Evolutionary conservation across 495 filamentous ascomycete species (phyloP), one percentile per base, ranked within the genome.

Genomic region (Neurospora sp.): DNA sequence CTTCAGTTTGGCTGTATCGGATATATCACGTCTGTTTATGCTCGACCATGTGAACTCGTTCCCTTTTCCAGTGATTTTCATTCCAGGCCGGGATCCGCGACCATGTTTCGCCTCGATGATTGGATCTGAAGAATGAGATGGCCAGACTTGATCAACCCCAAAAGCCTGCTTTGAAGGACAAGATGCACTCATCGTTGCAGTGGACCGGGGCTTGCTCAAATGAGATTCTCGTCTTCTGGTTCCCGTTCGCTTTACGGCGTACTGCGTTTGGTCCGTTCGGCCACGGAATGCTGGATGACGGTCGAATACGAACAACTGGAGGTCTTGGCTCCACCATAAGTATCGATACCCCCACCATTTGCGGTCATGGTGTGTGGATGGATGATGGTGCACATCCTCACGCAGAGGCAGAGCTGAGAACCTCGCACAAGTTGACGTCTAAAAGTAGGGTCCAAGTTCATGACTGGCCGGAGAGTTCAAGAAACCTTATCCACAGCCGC

Each of bases 301-400:
- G 68, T 72, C 69, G 69, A 76, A 78, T 78, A 78, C 76, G 76
- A 78, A 35, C 53, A 61, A 61, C 27, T 53, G 46, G 2, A 61
- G 16, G 53, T 9, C 22, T 61, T 31, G 53, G 53, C 53, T 3
- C 31, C 31, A 35, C 31, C 31, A 35, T 35, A 27, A 27, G 27
- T 27, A 35, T 35, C 31, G 31, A 35, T 35, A 35, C 3, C 31
- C 31, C 53, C 53, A 31, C 53, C 22, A 31, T 16, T 16, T 31
- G 53, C 53, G 14, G 53, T 61, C 53, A 61, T 35, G 35, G 48
- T 59, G 48, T 22, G 20, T 59, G 46, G 46, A 53, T 53, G 1
- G n/a, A 22, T 48, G 22, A 59, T 16, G 53, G 22, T 61, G 53
- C 27, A 9, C 53, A 66, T 66, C 53, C 27, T 66, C 14, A 66